These are phyloP conservation scores for Kluyveromyces lactis DNA, from an alignment of 805 yeast genomes.

Conservation along the genomic window DNA sequence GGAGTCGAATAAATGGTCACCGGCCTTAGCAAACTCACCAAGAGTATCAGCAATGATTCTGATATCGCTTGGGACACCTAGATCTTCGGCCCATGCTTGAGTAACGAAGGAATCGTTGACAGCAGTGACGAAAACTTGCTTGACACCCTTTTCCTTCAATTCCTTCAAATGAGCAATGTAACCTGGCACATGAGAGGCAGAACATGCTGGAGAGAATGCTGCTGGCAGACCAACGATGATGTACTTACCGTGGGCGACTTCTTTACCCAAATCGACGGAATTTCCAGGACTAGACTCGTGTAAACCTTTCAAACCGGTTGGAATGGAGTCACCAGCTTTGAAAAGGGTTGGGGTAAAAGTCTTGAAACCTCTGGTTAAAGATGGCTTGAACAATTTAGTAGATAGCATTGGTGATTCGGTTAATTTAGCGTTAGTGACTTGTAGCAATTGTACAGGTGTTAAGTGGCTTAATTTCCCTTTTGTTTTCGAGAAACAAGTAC, in stretches of 20 bases:
- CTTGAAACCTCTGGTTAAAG: slow-evolving; percentile 18
- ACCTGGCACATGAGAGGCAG: slow-evolving; percentile 65
- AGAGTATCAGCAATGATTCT: slow-evolving; percentile 72
- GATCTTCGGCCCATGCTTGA: slow-evolving; percentile 63
- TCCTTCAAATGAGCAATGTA: slow-evolving; percentile 42
- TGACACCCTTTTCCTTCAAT: slow-evolving; percentile 60
- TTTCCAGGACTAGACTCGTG: slow-evolving; percentile 60
- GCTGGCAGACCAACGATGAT: slow-evolving; percentile 66
- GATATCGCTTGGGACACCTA: slow-evolving; percentile 30
- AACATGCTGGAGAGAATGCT: slow-evolving; percentile 78
- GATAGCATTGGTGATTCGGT: slow-evolving; percentile 4
- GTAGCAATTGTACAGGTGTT: too few relatives aligned
- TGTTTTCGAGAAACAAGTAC: too few relatives aligned
- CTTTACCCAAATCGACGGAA: slow-evolving; percentile 45
- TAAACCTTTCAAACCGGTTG: slow-evolving; percentile 42
- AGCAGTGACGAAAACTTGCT: slow-evolving; percentile 53
- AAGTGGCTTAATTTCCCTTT: neutral
- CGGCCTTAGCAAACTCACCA: slow-evolving; percentile 58
- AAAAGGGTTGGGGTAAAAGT: slow-evolving; percentile 25
- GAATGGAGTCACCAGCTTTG: slow-evolving; percentile 53
- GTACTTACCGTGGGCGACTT: slow-evolving; percentile 39
- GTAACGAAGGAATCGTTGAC: slow-evolving; percentile 86
- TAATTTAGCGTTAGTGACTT: too few relatives aligned
- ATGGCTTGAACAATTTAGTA: neutral
- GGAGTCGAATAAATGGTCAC: slow-evolving; percentile 71